These are phyloP conservation scores for Aspergillus fumigatus DNA, from an alignment of 2,329 filamentous ascomycete species.

Conservation along the genomic window DNA sequence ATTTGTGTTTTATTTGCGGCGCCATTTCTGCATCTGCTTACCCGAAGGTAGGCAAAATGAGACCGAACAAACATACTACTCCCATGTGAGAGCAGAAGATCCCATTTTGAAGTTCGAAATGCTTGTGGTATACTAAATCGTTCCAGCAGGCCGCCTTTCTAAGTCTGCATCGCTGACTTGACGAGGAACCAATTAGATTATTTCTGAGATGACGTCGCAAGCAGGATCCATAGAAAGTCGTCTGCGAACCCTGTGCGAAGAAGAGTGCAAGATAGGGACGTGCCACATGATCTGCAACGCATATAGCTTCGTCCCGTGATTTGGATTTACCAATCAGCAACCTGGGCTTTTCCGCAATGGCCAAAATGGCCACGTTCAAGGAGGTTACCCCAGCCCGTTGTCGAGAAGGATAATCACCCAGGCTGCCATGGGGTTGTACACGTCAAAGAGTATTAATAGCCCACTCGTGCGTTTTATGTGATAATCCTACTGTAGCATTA, in stretches of 20 bases:
- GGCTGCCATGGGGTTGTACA: too few species aligned
- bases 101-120: neutral
- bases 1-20: neutral
- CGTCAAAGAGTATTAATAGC: too few species aligned
- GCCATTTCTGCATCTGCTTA: neutral
- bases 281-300: neutral
- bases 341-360: too few species aligned
- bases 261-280: neutral
- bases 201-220: neutral
- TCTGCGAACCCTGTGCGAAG: neutral
- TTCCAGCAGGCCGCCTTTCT: neutral
- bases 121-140: neutral
- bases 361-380: too few species aligned
- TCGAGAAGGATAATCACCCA: too few species aligned
- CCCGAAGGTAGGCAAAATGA: neutral
- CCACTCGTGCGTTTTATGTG: too few species aligned
- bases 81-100: neutral
- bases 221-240: neutral
- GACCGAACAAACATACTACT: neutral
- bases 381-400: too few species aligned
- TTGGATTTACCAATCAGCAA: neutral
- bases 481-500: too few species aligned
- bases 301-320: neutral
- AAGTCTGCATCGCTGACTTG: neutral
- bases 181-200: neutral